Conservation (phyloP, 2,329 filamentous ascomycete species). For the Epicoccum nigrum region DNA sequence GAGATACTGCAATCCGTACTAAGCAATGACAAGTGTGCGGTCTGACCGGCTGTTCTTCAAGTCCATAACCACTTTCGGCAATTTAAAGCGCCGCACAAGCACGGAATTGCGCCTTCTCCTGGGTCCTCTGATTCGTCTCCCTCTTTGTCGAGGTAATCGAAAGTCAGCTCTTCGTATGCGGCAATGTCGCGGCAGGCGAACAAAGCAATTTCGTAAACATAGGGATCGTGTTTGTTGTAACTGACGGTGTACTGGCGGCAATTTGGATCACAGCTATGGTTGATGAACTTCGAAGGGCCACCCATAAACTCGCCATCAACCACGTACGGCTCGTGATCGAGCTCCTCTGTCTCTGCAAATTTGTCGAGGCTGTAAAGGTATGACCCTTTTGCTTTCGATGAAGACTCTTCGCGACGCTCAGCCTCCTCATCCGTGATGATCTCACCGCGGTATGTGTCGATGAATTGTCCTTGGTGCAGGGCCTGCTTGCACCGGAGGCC, state of each 20-base stretch:
- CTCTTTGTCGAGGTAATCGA: conserved; percentile 76
- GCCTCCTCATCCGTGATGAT: conserved; percentile 63
- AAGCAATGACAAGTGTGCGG: no score
- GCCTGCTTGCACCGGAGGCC: conserved; percentile 70
- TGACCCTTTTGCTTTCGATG: conserved; percentile 69
- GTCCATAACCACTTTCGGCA: conserved; percentile 74
- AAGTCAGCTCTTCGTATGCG: conserved; percentile 73
- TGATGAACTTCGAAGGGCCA: conserved; percentile 80
- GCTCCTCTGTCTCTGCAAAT: conserved; percentile 67
- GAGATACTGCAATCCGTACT: no score
- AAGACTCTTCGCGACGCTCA: conserved; percentile 64
- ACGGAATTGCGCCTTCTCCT: conserved; percentile 53
- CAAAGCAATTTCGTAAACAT: conserved; percentile 77
- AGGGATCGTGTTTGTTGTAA: conserved; percentile 75
- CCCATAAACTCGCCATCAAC: conserved; percentile 76
- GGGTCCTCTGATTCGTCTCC: conserved; percentile 55
- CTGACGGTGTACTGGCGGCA: conserved; percentile 79
- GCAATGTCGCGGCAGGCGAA: conserved; percentile 73
- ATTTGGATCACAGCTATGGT: conserved; percentile 81
- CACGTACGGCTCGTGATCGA: conserved; percentile 53
- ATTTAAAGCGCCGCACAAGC: conserved; percentile 66
- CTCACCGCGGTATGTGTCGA: conserved; percentile 77
- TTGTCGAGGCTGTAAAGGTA: conserved; percentile 86
- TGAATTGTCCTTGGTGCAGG: conserved; percentile 75
- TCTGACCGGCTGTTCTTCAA: conserved; percentile 15